Evolutionary conservation across 2,329 filamentous ascomycete species (phyloP).

Genomic region (Cercospora nicotianae): DNA sequence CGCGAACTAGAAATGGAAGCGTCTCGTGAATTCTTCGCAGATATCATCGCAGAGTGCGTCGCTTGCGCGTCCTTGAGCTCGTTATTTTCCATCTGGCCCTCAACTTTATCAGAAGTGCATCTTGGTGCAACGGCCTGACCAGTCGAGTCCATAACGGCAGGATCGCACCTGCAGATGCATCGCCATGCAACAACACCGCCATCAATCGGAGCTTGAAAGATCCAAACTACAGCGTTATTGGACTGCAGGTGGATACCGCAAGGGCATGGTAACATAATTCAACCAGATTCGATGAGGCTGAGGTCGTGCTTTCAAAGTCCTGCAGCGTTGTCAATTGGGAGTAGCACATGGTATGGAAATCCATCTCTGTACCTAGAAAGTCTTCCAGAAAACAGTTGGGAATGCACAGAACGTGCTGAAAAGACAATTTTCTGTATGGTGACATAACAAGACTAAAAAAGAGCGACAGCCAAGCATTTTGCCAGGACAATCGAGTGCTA

Average conservation of each 20-base stretch:
- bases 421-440: background rate
- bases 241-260: background rate
- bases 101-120: background rate
- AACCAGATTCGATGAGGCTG: too few relatives aligned
- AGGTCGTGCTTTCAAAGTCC: too few relatives aligned
- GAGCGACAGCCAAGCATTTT: background rate
- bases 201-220: background rate
- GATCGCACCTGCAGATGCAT: background rate
- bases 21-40: background rate
- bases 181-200: background rate
- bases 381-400: background rate
- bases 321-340: too few relatives aligned
- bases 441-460: background rate
- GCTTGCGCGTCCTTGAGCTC: background rate
- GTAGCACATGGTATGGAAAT: too few relatives aligned
- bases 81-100: background rate
- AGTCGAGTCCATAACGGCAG: background rate
- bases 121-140: background rate
- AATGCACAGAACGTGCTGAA: background rate
- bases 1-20: background rate
- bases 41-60: background rate
- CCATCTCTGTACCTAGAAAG: background rate
- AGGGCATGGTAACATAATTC: background rate
- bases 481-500: conserved; percentile 4
- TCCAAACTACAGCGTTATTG: background rate